Percentiles rank a stretch among this genome's conserved stretches.
Evolutionary conservation across 2,329 filamentous ascomycete species (phyloP).

Genomic region (Trichothecium roseum): DNA sequence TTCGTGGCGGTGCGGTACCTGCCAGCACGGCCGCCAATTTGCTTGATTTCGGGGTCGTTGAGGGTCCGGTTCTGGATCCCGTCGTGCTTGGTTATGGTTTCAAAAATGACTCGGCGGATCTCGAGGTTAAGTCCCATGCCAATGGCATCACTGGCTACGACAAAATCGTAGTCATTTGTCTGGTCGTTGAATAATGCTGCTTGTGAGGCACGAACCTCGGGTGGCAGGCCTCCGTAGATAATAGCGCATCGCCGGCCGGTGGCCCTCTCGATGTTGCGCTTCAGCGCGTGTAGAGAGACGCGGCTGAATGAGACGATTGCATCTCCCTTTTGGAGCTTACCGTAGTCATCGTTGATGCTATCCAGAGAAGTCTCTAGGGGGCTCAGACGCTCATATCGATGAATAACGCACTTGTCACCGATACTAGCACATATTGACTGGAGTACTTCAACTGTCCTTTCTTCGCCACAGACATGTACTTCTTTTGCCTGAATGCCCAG

Average conservation of each 20-base stretch:
- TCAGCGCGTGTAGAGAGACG: slow-evolving; percentile 69
- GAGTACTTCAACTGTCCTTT: slow-evolving; percentile 70
- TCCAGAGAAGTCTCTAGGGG: slow-evolving; percentile 55
- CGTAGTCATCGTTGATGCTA: slow-evolving; percentile 54
- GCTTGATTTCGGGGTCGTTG: slow-evolving; percentile 71
- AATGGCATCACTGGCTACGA: slow-evolving; percentile 91
- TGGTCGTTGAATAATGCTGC: slow-evolving; percentile 91
- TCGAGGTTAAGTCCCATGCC: slow-evolving; percentile 95
- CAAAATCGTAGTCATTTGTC: slow-evolving; percentile 86
- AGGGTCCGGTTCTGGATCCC: slow-evolving; percentile 48
- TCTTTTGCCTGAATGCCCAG: slow-evolving; percentile 81
- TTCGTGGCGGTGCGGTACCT: slow-evolving; percentile 67
- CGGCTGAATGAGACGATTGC: slow-evolving; percentile 83
- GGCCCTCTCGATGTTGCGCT: slow-evolving; percentile 61
- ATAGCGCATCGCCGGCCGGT: slow-evolving; percentile 80
- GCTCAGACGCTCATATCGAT: slow-evolving; percentile 75
- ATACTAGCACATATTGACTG: slow-evolving; percentile 64
- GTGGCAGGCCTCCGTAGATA: slow-evolving; percentile 84
- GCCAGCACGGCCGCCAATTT: slow-evolving; percentile 88
- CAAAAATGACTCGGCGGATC: slow-evolving; percentile 85
- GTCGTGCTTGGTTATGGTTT: slow-evolving; percentile 64
- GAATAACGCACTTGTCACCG: slow-evolving; percentile 74
- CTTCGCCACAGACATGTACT: slow-evolving; percentile 87
- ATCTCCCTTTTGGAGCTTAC: slow-evolving; percentile 73
- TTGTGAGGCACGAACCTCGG: slow-evolving; percentile 86